These are phyloP conservation scores for Benincasa hispida DNA, from an alignment of 306 rosid species.

Conservation along the genomic window DNA sequence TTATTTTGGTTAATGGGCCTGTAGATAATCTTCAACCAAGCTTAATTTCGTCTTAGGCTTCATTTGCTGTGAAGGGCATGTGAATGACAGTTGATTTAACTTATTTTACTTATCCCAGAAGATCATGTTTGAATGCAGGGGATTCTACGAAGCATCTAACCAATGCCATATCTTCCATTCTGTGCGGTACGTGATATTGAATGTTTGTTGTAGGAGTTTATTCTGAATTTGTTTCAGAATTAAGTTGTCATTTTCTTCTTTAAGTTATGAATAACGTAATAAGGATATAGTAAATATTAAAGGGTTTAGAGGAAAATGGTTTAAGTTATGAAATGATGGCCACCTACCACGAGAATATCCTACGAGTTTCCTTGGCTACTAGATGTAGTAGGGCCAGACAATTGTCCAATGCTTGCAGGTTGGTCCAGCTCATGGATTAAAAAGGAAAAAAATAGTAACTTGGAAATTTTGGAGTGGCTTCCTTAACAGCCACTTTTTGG, in stretches of 20 bases:
- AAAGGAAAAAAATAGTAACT: not conserved
- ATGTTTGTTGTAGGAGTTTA: conserved; percentile 10
- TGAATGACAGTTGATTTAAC: not conserved
- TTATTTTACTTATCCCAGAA: not conserved
- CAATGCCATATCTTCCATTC: conserved; percentile 26
- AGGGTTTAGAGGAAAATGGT: not conserved
- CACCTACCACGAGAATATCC: not conserved
- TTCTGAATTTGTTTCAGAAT: not conserved
- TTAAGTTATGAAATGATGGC: too few relatives aligned
- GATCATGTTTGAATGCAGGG: conserved; percentile 37
- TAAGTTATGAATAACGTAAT: not conserved
- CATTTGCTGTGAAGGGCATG: not conserved
- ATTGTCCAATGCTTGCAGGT: too few relatives aligned
- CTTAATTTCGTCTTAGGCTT: not conserved
- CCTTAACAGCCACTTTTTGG: not conserved
- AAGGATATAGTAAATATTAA: not conserved
- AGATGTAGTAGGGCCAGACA: not conserved
- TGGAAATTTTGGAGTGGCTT: not conserved
- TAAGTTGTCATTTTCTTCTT: not conserved
- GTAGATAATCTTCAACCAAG: not conserved
- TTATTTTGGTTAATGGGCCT: not conserved
- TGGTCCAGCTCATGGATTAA: too few relatives aligned
- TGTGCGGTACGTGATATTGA: conserved; percentile 37
- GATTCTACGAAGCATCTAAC: conserved; percentile 16
- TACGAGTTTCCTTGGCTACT: not conserved